phyloP scores from a whole-genome alignment of 2,329 filamentous ascomycete genomes.

The Clonostachys chloroleuca region DNA sequence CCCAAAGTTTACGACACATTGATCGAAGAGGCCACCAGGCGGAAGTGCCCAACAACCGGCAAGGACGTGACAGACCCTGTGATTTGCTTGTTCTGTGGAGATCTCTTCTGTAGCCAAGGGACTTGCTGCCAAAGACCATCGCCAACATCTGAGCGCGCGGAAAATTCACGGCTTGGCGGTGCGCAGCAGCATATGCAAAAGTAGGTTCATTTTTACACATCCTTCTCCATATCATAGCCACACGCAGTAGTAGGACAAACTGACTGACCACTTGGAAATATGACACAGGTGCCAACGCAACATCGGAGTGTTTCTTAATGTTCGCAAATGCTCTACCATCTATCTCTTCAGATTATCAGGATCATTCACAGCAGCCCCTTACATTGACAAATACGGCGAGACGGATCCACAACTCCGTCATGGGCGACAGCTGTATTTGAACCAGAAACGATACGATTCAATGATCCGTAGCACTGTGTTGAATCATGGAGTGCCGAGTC shows the following conservation, averaged over 20 bases:
- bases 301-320: slow-evolving; percentile 92
- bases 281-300: slow-evolving; percentile 72
- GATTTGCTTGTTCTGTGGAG: slow-evolving; percentile 90
- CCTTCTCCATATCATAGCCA: background rate
- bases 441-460: slow-evolving; percentile 89
- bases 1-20: slow-evolving; percentile 89
- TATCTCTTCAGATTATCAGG: slow-evolving; percentile 81
- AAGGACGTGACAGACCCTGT: slow-evolving; percentile 89
- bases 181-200: slow-evolving; percentile 86
- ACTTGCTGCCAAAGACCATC: slow-evolving; percentile 79
- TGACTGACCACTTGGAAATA: background rate
- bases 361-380: slow-evolving; percentile 82
- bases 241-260: background rate
- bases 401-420: slow-evolving; percentile 86
- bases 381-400: slow-evolving; percentile 94
- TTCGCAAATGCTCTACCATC: slow-evolving; percentile 89
- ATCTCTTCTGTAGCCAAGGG: slow-evolving; percentile 93
- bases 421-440: slow-evolving; percentile 84
- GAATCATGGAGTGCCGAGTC: slow-evolving; percentile 78
- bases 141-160: slow-evolving; percentile 30
- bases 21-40: slow-evolving; percentile 84
- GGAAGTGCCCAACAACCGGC: slow-evolving; percentile 81
- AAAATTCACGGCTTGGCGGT: slow-evolving; percentile 61
- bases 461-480: slow-evolving; percentile 84
- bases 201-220: slow-evolving; percentile 46